Evolutionary conservation across 2,329 filamentous ascomycete genomes (phyloP), one percentile per base, ranked within the genome.

Genomic region (Neofusicoccum laricinum): DNA sequence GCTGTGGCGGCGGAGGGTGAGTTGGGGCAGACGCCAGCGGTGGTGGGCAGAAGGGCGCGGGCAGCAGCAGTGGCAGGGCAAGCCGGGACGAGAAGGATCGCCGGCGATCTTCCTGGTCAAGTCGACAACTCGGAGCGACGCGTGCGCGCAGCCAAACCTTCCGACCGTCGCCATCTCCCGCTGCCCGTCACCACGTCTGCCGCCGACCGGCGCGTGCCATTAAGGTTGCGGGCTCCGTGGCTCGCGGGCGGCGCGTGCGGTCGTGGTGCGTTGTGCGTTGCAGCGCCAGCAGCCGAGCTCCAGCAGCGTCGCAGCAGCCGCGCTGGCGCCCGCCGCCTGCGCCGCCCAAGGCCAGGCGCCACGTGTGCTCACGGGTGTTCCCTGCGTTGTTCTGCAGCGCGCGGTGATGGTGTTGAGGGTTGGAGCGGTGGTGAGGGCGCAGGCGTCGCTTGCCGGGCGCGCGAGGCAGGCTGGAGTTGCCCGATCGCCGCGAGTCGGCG

Each of bases 21-120:
- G 51, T 12, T 57, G 51, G 10, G 48, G 6, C 25, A 19, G 48
- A 4, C 1, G 41, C 2, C 17, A 15, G 41, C 1, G 25, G 19
- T 32, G 48, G 11, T 50, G 50, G 21, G 50, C 11, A 50, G 17
- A 4, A 14, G 5, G 19, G 25, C 2, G 3, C 6, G 10, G 30
- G 17, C 51, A 36, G 3, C 1, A 41, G 11, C n/a, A n/a, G n/a
- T 19, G 8, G 19, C 17, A 14, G 50, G 50, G 50, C 50, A 55
- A 61, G 45, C 14, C 43, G 45, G 58, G 46, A 49, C 58, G 58
- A 61, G 45, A 25, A 38, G 30, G 45, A 49, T 45, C 57, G 57
- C 17, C 57, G 57, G 57, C 50, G 50, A 55, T 55, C 50, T 14
- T 38, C 19, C 17, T 55, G 50, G 50, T 34, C 50, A 17, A 55